phyloP scores from a whole-genome alignment of 164 flowering plant species.

The Nymphaea thermarum region DNA sequence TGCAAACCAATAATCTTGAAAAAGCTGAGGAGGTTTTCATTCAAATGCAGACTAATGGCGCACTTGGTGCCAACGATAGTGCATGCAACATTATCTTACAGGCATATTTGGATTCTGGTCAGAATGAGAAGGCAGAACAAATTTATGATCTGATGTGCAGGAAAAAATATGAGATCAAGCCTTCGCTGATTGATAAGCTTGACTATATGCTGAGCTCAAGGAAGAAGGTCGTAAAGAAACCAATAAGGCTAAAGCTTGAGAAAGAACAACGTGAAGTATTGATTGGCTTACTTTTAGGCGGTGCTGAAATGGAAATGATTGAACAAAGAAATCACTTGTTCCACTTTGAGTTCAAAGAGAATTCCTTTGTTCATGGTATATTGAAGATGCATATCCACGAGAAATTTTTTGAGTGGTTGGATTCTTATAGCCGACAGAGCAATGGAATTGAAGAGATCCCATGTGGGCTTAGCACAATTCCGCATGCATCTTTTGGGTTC shows the following conservation, averaged over 20 bases:
- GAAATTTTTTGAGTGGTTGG: conserved; percentile 67
- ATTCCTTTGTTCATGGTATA: conserved; percentile 24
- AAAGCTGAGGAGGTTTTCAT: conserved; percentile 66
- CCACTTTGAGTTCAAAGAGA: conserved; percentile 51
- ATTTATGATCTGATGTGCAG: conserved; percentile 63
- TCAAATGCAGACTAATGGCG: conserved; percentile 40
- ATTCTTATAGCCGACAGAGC: conserved; percentile 16
- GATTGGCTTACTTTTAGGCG: conserved; percentile 82
- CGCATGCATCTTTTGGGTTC: conserved; percentile 61
- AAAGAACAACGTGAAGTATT: conserved; percentile 75
- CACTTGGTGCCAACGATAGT: conserved; percentile 43
- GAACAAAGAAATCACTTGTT: conserved; percentile 43
- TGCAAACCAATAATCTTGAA: conserved; percentile 34
- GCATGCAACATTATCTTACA: conserved; percentile 67
- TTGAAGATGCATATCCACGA: conserved; percentile 53
- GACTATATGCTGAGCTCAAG: conserved; percentile 43
- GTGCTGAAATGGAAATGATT: conserved; percentile 49
- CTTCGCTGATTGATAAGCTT: conserved; percentile 53
- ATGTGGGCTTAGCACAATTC: conserved; percentile 32
- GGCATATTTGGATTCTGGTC: conserved; percentile 42
- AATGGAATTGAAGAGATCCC: conserved; percentile 42
- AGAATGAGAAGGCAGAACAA: conserved; percentile 53
- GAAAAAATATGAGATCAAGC: conserved; percentile 63
- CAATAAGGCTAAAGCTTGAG: conserved; percentile 51
- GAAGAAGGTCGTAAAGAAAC: conserved; percentile 34